These are phyloP conservation scores for Didymella arachidicola DNA, from an alignment of 2,329 filamentous ascomycete genomes.

Conservation along the genomic window DNA sequence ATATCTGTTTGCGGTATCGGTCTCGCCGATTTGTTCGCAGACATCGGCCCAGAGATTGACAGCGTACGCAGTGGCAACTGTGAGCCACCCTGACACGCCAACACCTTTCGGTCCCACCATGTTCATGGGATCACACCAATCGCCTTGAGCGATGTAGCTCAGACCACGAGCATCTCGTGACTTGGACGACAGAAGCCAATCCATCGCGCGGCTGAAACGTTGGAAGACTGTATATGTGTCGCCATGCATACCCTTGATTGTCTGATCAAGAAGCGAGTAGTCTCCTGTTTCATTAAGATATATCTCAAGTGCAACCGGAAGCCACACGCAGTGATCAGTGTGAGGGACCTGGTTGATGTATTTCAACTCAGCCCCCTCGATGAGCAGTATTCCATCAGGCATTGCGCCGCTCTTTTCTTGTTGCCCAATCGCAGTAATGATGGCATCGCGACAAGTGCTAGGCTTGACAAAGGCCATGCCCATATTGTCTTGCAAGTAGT, in stretches of 20 bases:
- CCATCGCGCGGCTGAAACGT: conserved; percentile 64
- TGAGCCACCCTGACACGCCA: conserved; percentile 67
- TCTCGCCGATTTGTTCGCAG: conserved; percentile 56
- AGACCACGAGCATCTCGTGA: conserved; percentile 62
- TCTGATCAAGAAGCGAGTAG: conserved; percentile 58
- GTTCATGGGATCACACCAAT: conserved; percentile 69
- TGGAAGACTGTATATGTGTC: conserved; percentile 62
- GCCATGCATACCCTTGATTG: conserved; percentile 54
- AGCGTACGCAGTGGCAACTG: conserved; percentile 63
- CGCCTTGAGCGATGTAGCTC: conserved; percentile 66
- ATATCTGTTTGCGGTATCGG: conserved; percentile 56
- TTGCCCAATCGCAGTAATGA: conserved; percentile 61
- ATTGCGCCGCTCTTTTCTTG: conserved; percentile 64
- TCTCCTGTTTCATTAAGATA: conserved; percentile 65
- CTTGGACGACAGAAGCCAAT: conserved; percentile 58
- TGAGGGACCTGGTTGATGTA: conserved; percentile 70
- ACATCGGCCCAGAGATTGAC: conserved; percentile 63
- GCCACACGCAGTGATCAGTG: conserved; percentile 67
- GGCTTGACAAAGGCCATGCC: conserved; percentile 66
- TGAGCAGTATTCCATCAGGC: conserved; percentile 65
- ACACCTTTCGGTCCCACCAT: conserved; percentile 68
- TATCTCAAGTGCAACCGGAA: conserved; percentile 62
- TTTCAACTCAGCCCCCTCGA: conserved; percentile 64
- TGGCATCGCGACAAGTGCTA: conserved; percentile 57
- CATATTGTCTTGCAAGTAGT: conserved; percentile 68